Conservation (phyloP, 129 eudicot species). For the Saposhnikovia divaricata region DNA sequence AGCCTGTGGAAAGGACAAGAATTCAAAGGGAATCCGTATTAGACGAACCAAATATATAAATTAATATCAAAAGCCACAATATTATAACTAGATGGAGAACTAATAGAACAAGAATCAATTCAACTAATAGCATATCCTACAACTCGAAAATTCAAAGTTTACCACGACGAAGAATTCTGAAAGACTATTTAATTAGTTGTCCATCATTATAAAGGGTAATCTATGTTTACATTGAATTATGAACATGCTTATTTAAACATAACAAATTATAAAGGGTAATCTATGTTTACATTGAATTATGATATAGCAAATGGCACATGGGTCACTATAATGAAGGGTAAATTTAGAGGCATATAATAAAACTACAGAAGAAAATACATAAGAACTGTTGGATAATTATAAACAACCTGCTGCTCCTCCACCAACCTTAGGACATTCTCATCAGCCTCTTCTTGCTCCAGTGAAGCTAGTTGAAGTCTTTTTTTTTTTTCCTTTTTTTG, state of each 20-base stretch:
- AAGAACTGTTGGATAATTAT: background rate
- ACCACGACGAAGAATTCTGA: background rate
- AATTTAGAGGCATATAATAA: background rate
- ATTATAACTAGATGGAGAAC: background rate
- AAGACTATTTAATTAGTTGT: too few relatives aligned
- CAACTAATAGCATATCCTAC: background rate
- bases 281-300: too few relatives aligned
- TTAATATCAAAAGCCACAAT: background rate
- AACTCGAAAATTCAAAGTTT: background rate
- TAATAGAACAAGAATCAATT: background rate
- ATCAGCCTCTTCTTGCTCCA: too few relatives aligned
- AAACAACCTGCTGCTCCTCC: too few relatives aligned
- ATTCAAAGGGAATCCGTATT: background rate
- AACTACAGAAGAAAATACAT: background rate
- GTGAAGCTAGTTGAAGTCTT: too few relatives aligned
- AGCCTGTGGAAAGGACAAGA: slow-evolving; percentile 35
- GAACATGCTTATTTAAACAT: too few relatives aligned
- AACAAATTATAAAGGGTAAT: too few relatives aligned
- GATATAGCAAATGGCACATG: background rate
- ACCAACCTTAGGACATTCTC: too few relatives aligned
- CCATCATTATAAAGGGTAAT: background rate
- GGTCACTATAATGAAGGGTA: background rate
- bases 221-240: too few relatives aligned
- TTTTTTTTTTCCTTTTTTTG: too few relatives aligned
- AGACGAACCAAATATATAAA: background rate